Base-by-base conservation (phyloP, 2,329 filamentous ascomycete species). In the Pestalotiopsis sp. region DNA sequence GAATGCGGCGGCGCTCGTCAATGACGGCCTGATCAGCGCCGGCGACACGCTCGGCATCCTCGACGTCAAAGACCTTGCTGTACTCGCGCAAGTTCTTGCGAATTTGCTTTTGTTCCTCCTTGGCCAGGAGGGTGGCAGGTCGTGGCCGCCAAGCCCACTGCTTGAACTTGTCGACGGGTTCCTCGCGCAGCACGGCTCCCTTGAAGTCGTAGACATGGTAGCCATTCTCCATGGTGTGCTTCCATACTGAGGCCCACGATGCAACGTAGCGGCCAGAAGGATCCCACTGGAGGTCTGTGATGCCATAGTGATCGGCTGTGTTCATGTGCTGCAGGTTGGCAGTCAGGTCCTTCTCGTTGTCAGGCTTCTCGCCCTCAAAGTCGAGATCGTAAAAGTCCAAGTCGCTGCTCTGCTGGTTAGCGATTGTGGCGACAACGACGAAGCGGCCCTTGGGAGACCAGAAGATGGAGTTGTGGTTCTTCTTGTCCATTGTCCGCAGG, bases 391-490 rank as follows among this genome's bases (percentile, higher is more conserved):
- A 98, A 84, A 99, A 99, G 78, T 99, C 96, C 69, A 99, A 89
- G 71, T 99, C 96, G 71, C 94, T 97, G 82, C 91, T 95, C 81
- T 97, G 93, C 78, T 94, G 91, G 76, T 94, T 98, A 81, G 93
- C 90, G 65, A 99, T 93, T 11, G 96, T 97, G 66, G 94, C 96
- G 66, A 99, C 90, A 60, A 98, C 91, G 48, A 98, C 95, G 77
- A 99, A 99, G 62, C 96, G 91, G 66, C 96, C 96, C 80, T 91
- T 93, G 26, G 96, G 96, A 22, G 94, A 97, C 96, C 96, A 99
- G 89, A 98, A 98, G 77, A 99, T 99, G 72, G 93, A 94, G 78
- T 99, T 99, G 88, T 92, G 97, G 83, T 97, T 98, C 90, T 98
- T 98, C 90, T 98, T 98, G 76, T 99, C 96, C 67, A 97, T 86